A percentile compares a stretch with the other conserved stretches of the same genome.
Evolutionary conservation across 1,284 basidiomycete genomes (phyloP).

Genomic region (Xanthoconium separans): DNA sequence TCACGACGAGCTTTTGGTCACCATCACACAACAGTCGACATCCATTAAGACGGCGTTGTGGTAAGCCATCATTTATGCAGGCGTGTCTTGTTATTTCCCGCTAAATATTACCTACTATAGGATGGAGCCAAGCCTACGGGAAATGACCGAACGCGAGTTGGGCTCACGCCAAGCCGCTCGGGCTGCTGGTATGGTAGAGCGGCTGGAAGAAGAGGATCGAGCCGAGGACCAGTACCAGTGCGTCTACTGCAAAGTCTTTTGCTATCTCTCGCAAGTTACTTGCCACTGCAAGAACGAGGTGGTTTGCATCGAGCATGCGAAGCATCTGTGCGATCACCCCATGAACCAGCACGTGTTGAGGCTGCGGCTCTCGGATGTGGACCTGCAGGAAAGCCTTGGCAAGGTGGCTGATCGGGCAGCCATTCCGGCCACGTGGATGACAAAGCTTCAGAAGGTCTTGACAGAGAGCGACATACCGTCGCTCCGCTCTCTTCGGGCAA

Average conservation of each 20-base stretch:
- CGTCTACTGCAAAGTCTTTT: constrained; percentile 90
- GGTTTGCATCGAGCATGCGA: constrained; percentile 84
- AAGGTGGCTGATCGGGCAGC: constrained; percentile 72
- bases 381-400: constrained; percentile 66
- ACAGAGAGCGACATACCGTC: constrained; percentile 67
- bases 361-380: constrained; percentile 80
- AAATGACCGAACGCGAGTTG: constrained; percentile 90
- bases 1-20: constrained; percentile 95
- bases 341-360: constrained; percentile 64
- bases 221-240: constrained; percentile 96
- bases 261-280: constrained; percentile 91
- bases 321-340: constrained; percentile 73
- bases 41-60: constrained; percentile 93
- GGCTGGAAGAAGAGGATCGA: constrained; percentile 76
- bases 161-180: constrained; percentile 63
- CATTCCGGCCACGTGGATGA: constrained; percentile 74
- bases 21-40: constrained; percentile 90
- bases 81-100: constrained; percentile 10
- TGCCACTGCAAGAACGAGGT: constrained; percentile 78
- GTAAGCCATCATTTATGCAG: constrained; percentile 47
- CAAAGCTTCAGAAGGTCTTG: constrained; percentile 69
- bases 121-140: constrained; percentile 79
- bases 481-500: constrained; percentile 72
- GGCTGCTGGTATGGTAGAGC: constrained; percentile 59
- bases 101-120: constrained; percentile 42